Conservation (phyloP, 495 filamentous ascomycete genomes). For the Lasiosphaeria hispida region DNA sequence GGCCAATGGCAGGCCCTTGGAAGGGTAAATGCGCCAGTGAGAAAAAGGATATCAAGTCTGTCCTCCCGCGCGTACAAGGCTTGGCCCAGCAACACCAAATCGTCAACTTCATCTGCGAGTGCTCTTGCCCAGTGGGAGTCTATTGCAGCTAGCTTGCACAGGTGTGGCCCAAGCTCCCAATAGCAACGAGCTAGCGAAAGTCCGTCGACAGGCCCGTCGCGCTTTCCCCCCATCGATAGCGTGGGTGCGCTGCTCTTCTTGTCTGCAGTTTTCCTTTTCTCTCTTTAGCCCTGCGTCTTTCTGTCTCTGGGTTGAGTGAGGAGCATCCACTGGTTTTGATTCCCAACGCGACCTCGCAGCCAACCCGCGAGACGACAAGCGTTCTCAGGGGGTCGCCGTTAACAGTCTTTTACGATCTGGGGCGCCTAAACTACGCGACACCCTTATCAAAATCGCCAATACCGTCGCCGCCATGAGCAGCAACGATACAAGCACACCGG, state of each 20-base stretch:
- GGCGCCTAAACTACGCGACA: background rate
- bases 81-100: no score
- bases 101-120: no score
- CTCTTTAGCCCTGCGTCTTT: background rate
- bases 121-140: no score
- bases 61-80: no score
- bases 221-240: background rate
- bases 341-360: background rate
- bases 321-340: background rate
- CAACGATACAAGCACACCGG: background rate
- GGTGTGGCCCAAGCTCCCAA: constrained; percentile 7
- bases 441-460: background rate
- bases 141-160: background rate
- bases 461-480: background rate
- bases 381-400: background rate
- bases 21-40: no score
- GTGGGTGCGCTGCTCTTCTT: constrained; percentile 13
- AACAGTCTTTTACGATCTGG: background rate
- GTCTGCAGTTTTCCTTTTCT: background rate
- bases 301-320: background rate
- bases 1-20: no score
- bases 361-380: background rate
- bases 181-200: constrained; percentile 1
- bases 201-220: background rate
- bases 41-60: no score